Evolutionary conservation across 495 filamentous ascomycete species (phyloP), one percentile per base, ranked within the genome.

Genomic region (Penicillium canariense): DNA sequence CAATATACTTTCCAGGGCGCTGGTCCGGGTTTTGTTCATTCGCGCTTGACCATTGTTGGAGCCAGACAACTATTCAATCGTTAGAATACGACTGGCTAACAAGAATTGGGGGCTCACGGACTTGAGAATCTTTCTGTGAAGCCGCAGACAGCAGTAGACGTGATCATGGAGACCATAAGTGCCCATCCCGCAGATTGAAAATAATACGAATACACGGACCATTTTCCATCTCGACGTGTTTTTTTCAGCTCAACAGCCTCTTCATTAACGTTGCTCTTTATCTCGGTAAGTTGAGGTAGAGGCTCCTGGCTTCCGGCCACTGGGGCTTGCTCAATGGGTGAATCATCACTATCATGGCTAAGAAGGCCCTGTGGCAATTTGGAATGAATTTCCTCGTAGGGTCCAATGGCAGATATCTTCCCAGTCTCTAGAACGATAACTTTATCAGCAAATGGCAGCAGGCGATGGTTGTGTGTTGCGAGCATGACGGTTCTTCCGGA

Each of bases 141-240:
- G n/a, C 38, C 36, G 27, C 30, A 32, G 27, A 48, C 15, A 17
- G 22, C 44, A 12, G 26, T 44, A 10, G 28, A 3, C 3, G 23
- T 17, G 1, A 52, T 12, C 23, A 48, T 6, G 14, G 28, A 14
- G 22, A 47, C 17, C 23, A 43, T 39, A 4, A 47, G 22, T 1
- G 14, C 26, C n/a, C 32, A 31, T 42, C 53, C 53, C 4, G 46
- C 63, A 8, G 28, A 70, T 9, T 58, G 57, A 5, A 79, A 65
- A 45, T 85, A 85, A 52, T 81, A 84, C 0, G 58, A 34, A 55
- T 83, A 83, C 5, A 81, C 66, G 9, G 71, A 55, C 7, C 70
- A 56, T 32, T 77, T 75, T 10, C 77, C 78, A 2, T 73, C 68
- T 35, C 61, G 60, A 12, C 72, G 66, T 22, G 40, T 10, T 14